phyloP scores from a whole-genome alignment of 176 grass and related monocot genomes.

The Aegilops sharonensis region DNA sequence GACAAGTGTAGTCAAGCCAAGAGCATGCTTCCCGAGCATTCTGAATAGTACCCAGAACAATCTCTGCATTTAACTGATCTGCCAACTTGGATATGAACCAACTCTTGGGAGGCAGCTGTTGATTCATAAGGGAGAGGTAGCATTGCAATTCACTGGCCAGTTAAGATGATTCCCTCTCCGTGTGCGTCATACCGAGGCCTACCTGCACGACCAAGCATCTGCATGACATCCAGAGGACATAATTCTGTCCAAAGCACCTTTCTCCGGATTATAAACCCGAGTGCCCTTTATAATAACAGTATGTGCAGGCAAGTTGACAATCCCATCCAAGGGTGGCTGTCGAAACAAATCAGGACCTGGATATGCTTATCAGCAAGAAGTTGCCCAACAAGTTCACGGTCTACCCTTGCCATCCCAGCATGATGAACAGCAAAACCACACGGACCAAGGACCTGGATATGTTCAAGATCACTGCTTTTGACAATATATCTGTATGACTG shows the following conservation, averaged over 20 bases:
- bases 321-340: too few relatives aligned
- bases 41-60: constrained; percentile 85
- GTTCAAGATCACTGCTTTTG: too few relatives aligned
- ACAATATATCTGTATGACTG: too few relatives aligned
- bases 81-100: constrained; percentile 81
- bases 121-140: constrained; percentile 96
- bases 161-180: constrained; percentile 80
- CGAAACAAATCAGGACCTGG: too few relatives aligned
- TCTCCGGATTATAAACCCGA: too few relatives aligned
- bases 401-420: too few relatives aligned
- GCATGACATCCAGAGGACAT: constrained; percentile 93
- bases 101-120: constrained; percentile 83
- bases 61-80: constrained; percentile 90
- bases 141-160: constrained; percentile 90
- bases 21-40: constrained; percentile 87
- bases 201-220: constrained; percentile 97
- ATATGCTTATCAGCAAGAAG: too few relatives aligned
- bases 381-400: too few relatives aligned
- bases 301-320: too few relatives aligned
- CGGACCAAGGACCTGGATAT: too few relatives aligned
- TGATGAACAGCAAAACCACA: too few relatives aligned
- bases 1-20: constrained; percentile 87
- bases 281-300: too few relatives aligned
- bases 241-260: constrained; percentile 61
- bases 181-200: constrained; percentile 90